Conservation (phyloP, 1,284 basidiomycete species). For the Ceratobasidium sp. region DNA sequence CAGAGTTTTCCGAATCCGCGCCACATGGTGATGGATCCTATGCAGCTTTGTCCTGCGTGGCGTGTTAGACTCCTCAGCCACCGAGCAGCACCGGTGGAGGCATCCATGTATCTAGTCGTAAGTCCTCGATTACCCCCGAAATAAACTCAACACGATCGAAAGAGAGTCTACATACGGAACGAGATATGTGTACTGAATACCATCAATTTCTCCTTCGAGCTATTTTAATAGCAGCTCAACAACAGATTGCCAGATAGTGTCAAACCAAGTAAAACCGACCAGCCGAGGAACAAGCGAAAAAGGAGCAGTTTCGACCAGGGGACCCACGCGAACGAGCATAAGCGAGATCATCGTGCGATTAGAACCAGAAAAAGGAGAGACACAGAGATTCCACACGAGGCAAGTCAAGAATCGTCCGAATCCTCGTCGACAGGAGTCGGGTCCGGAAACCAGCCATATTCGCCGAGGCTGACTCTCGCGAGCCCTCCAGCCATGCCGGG, state of each 20-base stretch:
- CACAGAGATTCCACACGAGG: neutral
- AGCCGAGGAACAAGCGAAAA: conserved; percentile 14
- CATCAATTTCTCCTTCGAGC: too few relatives aligned
- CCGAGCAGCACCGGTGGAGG: neutral
- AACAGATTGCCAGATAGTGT: neutral
- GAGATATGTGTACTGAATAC: neutral
- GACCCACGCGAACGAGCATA: neutral
- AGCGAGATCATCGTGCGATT: too few relatives aligned
- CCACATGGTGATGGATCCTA: neutral
- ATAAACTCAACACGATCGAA: neutral
- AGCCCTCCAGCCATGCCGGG: conserved; percentile 57
- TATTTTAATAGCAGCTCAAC: neutral
- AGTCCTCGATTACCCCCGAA: too few relatives aligned
- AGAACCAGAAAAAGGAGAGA: neutral
- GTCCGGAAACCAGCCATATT: conserved; percentile 69
- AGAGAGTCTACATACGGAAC: neutral
- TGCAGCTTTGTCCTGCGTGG: neutral
- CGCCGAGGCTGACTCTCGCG: conserved; percentile 56
- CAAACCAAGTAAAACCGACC: neutral
- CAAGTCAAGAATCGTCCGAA: conserved; percentile 36
- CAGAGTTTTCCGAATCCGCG: neutral
- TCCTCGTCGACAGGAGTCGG: conserved; percentile 48
- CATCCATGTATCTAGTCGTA: too few relatives aligned
- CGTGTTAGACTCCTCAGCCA: neutral
- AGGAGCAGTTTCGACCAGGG: neutral